Evolutionary conservation across 176 grass and related monocot species (phyloP).

Genomic region (Eremochloa ophiuroides): DNA sequence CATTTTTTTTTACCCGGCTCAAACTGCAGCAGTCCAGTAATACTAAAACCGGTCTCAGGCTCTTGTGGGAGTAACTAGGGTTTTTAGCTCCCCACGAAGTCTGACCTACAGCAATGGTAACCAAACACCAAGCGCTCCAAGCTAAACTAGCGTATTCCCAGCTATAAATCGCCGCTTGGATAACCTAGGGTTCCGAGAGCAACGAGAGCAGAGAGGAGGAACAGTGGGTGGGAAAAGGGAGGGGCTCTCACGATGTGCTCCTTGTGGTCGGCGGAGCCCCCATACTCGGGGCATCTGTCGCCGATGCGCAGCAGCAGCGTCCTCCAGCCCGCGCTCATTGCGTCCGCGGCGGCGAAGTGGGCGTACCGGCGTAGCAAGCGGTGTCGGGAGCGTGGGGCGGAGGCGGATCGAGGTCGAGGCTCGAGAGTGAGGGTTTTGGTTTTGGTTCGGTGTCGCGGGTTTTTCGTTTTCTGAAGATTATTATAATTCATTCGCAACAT

Average conservation of each 20-base stretch:
- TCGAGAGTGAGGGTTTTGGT: slow-evolving; percentile 28
- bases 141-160: not conserved
- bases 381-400: not conserved
- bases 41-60: not conserved
- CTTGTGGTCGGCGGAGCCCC: slow-evolving; percentile 67
- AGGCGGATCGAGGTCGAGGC: not conserved
- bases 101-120: not conserved
- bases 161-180: not conserved
- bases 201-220: not conserved
- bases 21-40: not conserved
- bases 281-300: slow-evolving; percentile 89
- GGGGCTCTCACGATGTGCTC: slow-evolving; percentile 73
- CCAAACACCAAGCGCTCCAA: not conserved
- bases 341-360: slow-evolving; percentile 6
- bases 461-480: too few relatives aligned
- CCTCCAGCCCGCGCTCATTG: slow-evolving; percentile 78
- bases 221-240: not conserved
- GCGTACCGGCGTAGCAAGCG: not conserved
- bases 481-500: too few relatives aligned
- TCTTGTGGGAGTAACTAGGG: slow-evolving; percentile 6
- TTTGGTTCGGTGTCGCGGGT: not conserved
- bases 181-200: slow-evolving; percentile 5
- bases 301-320: slow-evolving; percentile 79
- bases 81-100: slow-evolving; percentile 2
- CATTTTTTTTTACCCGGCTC: not conserved